Evolutionary conservation across 164 flowering plant genomes (phyloP), one percentile per base, ranked within the genome.

Genomic region (Macadamia tetraphylla): DNA sequence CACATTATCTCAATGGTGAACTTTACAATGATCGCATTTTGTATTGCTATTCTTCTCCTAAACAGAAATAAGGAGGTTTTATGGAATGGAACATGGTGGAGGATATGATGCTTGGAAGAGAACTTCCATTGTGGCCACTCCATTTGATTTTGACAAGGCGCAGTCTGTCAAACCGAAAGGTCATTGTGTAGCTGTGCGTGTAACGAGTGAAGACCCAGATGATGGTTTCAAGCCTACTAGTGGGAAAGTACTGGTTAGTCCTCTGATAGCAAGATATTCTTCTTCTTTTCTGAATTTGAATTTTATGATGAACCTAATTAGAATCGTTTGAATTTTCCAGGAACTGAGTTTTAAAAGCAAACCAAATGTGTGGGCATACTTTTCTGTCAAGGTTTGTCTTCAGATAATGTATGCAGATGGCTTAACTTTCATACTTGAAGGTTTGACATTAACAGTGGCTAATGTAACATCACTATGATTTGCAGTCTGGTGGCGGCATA

Each of bases 351-450:
- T 92, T 68, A 95, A 95, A 84, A 92, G 98, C 86, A 95, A 95
- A 83, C 99, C 98, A 77, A 95, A 95, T 82, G 98, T 84, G 71
- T 95, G 99, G 99, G 99, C 99, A 23, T 95, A 95, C 86, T 95
- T 95, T 80, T 95, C 98, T 81, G 98, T 95, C 60, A 95, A 95
- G 97, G 99, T 92, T 86, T 63, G 59, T 57, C 12, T 65, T 64
- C 63, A 13, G 17, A 4, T 10, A 67, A 62, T 70, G 2, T 51
- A 49, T 70, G 62, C 6, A 30, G 18, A 18, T 62, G 51, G 51
- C 58, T 55, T 56, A 56, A 13, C n/a, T 43, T 23, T 4, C 31
- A 9, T 53, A 53, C 57, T 53, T 14, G 13, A 53, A 53, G 18
- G 17, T 56, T 71, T 51, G 32, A 30, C 35, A 42, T 42, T 68